These are phyloP conservation scores for Harringtonia lauricola DNA, from an alignment of 2,329 filamentous ascomycete genomes.

Conservation along the genomic window DNA sequence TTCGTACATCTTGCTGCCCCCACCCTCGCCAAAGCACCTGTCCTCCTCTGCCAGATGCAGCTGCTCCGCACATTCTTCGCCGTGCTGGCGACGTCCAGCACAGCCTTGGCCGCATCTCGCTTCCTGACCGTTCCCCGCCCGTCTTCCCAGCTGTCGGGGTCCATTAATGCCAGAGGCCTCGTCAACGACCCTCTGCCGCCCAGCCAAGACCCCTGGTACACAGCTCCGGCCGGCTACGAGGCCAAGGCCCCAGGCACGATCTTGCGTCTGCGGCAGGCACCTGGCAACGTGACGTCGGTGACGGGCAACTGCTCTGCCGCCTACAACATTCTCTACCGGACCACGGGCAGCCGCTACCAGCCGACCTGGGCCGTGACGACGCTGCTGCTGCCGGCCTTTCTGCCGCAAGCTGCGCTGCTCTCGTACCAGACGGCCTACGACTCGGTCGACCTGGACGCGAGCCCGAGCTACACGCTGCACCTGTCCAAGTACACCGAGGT, in stretches of 20 bases:
- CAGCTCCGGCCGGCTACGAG: slow-evolving; percentile 18
- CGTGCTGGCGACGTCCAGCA: too few relatives aligned
- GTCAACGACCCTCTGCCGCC: too few relatives aligned
- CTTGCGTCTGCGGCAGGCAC: slow-evolving; percentile 17
- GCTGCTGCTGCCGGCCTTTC: slow-evolving; percentile 19
- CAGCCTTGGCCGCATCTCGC: too few relatives aligned
- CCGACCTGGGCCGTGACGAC: slow-evolving; percentile 29
- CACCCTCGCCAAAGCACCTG: too few relatives aligned
- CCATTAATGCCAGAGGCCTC: too few relatives aligned
- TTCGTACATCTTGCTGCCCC: too few relatives aligned
- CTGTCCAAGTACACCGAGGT: slow-evolving; percentile 16
- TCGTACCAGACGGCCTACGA: slow-evolving; percentile 31
- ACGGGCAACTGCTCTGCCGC: slow-evolving; percentile 13
- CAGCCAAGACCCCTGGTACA: slow-evolving; percentile 22
- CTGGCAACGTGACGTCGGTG: slow-evolving; percentile 15
- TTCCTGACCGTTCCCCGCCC: too few relatives aligned
- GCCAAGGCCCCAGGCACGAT: slow-evolving; percentile 16
- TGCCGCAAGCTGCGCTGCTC: slow-evolving; percentile 16
- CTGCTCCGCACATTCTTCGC: too few relatives aligned
- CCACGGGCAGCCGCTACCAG: slow-evolving; percentile 21
- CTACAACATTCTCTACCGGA: slow-evolving; percentile 27
- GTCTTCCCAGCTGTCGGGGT: too few relatives aligned
- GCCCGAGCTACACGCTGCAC: slow-evolving; percentile 24
- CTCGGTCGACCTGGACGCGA: slow-evolving; percentile 24
- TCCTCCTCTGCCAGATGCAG: too few relatives aligned